Conservation (phyloP, 805 yeast species). For the Saccharomycopsis oosterbeekiorum region DNA sequence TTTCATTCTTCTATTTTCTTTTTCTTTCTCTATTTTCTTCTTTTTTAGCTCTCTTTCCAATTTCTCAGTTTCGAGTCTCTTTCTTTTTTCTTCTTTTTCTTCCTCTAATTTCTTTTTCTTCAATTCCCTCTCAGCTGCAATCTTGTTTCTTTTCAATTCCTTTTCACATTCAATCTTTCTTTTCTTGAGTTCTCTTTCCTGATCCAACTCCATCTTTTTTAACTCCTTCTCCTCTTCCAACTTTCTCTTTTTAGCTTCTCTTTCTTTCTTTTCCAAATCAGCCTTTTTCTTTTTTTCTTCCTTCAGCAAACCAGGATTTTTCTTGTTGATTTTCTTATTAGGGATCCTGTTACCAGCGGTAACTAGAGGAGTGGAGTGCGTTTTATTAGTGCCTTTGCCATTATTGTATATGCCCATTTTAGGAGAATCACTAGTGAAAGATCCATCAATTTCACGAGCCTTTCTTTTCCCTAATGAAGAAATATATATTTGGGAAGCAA, state of each 20-base stretch:
- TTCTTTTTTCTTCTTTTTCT: slow-evolving; percentile 1
- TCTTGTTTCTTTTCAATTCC: slow-evolving; percentile 8
- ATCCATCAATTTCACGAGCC: background rate
- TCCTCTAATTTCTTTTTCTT: slow-evolving; percentile 8
- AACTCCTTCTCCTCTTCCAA: slow-evolving; percentile 12
- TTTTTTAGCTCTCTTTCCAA: background rate
- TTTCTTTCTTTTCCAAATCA: slow-evolving; percentile 10
- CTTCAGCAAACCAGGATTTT: slow-evolving; percentile 1
- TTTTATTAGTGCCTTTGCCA: too few relatives aligned
- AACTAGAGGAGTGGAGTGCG: too few relatives aligned
- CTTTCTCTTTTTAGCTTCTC: slow-evolving; percentile 8
- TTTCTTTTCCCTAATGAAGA: background rate
- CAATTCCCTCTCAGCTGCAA: slow-evolving; percentile 11
- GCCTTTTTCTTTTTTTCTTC: slow-evolving; percentile 4
- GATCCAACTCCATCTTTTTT: slow-evolving; percentile 8
- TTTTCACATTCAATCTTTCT: background rate
- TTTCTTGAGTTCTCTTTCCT: slow-evolving; percentile 3
- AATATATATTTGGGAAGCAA: background rate
- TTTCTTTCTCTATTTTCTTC: background rate
- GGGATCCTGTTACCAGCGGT: too few relatives aligned
- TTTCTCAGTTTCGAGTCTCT: slow-evolving; percentile 1
- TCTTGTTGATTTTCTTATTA: background rate
- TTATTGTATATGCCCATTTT: background rate
- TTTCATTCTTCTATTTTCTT: background rate
- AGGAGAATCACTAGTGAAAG: background rate